These are phyloP conservation scores for Hevea brasiliensis DNA, from an alignment of 345 rosid species.

Conservation along the genomic window DNA sequence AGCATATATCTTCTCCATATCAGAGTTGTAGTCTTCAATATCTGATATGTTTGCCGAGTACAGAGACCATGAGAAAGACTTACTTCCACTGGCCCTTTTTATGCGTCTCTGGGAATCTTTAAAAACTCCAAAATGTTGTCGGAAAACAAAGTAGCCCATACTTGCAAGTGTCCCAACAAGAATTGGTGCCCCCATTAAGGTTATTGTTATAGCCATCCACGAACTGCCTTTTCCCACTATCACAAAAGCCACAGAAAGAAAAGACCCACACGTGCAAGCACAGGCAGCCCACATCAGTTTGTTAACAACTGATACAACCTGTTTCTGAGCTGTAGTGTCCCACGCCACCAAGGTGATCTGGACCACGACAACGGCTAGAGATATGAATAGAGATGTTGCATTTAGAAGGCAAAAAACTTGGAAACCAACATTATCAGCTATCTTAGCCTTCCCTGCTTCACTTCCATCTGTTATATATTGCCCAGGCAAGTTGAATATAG, in stretches of 20 bases:
- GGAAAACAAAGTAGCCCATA: conserved; percentile 83
- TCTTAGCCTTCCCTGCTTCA: conserved; percentile 54
- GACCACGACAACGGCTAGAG: conserved; percentile 93
- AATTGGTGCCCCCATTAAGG: conserved; percentile 70
- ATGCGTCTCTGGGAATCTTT: conserved; percentile 78
- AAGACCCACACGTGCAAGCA: conserved; percentile 90
- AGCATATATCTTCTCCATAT: conserved; percentile 81
- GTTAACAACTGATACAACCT: conserved; percentile 89
- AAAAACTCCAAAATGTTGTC: conserved; percentile 57
- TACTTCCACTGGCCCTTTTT: conserved; percentile 69
- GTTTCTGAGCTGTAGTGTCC: conserved; percentile 90
- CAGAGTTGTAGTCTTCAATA: conserved; percentile 66
- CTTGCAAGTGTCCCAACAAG: conserved; percentile 83
- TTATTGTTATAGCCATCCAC: conserved; percentile 83
- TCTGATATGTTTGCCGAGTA: conserved; percentile 78
- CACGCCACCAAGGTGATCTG: conserved; percentile 98
- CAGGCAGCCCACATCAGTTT: conserved; percentile 99
- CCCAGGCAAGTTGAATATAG: conserved; percentile 89
- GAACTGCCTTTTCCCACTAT: conserved; percentile 69
- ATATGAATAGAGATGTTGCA: conserved; percentile 86
- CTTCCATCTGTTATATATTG: conserved; percentile 47
- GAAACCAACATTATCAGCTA: conserved; percentile 63
- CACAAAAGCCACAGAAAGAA: conserved; percentile 72
- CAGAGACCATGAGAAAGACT: conserved; percentile 83
- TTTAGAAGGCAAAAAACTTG: conserved; percentile 80